Conservation (phyloP, 2,329 filamentous ascomycete species). For the Aspergillus brasiliensis region DNA sequence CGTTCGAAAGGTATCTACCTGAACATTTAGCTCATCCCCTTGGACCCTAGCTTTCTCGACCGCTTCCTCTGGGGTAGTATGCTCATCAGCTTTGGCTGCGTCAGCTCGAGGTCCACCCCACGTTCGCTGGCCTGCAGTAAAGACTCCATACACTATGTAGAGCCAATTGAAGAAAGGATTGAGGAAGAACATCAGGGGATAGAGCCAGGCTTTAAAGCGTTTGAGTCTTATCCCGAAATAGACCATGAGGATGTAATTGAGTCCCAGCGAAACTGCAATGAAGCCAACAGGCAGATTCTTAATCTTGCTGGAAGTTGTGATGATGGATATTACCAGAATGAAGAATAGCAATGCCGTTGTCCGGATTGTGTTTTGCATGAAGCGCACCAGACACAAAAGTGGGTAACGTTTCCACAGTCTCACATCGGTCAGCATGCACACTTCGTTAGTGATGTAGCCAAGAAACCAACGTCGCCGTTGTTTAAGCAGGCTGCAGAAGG, state of each 20-base stretch:
- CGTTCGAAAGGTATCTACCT: conserved; percentile 77
- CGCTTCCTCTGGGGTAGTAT: conserved; percentile 78
- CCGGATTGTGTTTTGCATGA: conserved; percentile 94
- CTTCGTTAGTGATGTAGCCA: conserved; percentile 96
- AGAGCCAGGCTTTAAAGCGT: conserved; percentile 91
- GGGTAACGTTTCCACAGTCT: conserved; percentile 91
- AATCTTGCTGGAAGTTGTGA: conserved; percentile 79
- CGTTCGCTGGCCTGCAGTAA: conserved; percentile 89
- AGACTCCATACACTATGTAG: conserved; percentile 96
- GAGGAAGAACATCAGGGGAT: conserved; percentile 90
- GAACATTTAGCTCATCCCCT: conserved; percentile 86
- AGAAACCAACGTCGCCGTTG: conserved; percentile 96
- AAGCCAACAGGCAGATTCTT: conserved; percentile 85
- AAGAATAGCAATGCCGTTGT: conserved; percentile 94
- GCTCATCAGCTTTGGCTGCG: conserved; percentile 74
- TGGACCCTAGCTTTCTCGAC: conserved; percentile 75
- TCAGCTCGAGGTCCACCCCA: conserved; percentile 95
- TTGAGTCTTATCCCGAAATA: conserved; percentile 88
- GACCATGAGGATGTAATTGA: conserved; percentile 95
- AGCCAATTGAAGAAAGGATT: conserved; percentile 99
- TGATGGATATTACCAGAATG: conserved; percentile 83
- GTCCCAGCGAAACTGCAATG: conserved; percentile 84
- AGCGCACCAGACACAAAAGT: conserved; percentile 78
- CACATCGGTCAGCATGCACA: conserved; percentile 95
- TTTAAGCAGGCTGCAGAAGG: conserved; percentile 81